A percentile compares a stretch with the other conserved stretches of the same genome.
These are phyloP conservation scores for Sphagnum contortum DNA, from an alignment of 225 moss, liverwort and hornwort species.

Conservation along the genomic window DNA sequence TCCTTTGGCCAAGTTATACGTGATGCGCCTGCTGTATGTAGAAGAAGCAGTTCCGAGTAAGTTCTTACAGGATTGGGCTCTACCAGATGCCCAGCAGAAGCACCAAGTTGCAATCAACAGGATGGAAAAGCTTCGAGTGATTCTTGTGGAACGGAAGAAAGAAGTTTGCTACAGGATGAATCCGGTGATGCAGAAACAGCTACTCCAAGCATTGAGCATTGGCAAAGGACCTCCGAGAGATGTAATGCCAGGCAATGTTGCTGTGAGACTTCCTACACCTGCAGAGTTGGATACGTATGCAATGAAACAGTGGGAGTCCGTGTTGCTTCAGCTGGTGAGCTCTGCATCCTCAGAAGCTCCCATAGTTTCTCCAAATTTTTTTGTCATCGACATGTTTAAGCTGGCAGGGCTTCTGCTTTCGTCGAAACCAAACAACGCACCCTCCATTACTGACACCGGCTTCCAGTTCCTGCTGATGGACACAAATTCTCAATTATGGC, in stretches of 20 bases:
- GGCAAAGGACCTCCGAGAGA: slow-evolving; percentile 71
- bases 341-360: slow-evolving; percentile 62
- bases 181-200: slow-evolving; percentile 71
- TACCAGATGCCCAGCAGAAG: slow-evolving; percentile 58
- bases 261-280: slow-evolving; percentile 60
- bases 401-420: slow-evolving; percentile 49
- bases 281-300: slow-evolving; percentile 66
- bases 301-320: slow-evolving; percentile 86
- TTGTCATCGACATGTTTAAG: slow-evolving; percentile 69
- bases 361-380: slow-evolving; percentile 42
- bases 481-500: slow-evolving; percentile 88
- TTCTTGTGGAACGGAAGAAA: slow-evolving; percentile 70
- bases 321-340: slow-evolving; percentile 78
- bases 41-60: slow-evolving; percentile 60
- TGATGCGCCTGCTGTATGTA: slow-evolving; percentile 66
- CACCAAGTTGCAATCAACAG: slow-evolving; percentile 79
- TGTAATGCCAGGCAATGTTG: slow-evolving; percentile 55
- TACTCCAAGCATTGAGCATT: slow-evolving; percentile 68
- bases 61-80: slow-evolving; percentile 71
- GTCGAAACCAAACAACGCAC: slow-evolving; percentile 20
- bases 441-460: slow-evolving; percentile 67
- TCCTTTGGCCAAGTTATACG: slow-evolving; percentile 78
- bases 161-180: slow-evolving; percentile 68
- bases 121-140: slow-evolving; percentile 68
- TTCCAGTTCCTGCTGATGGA: slow-evolving; percentile 94